These are phyloP conservation scores for Aspergillus campestris DNA, from an alignment of 495 filamentous ascomycete genomes.

Conservation along the genomic window DNA sequence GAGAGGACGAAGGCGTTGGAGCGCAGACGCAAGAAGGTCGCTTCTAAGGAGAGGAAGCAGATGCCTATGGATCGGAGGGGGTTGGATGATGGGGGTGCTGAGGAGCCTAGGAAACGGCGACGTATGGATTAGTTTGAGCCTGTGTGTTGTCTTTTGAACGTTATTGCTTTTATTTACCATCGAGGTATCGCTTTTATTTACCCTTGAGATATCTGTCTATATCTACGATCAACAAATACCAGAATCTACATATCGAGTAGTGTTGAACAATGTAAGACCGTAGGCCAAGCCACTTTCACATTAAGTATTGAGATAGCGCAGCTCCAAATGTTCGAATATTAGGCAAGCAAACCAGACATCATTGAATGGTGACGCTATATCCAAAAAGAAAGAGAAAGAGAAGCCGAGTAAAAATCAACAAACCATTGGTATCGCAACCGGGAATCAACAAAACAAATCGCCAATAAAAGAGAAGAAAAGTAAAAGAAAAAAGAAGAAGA, in stretches of 20 bases:
- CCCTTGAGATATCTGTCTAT: not conserved
- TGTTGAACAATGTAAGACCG: too few relatives aligned
- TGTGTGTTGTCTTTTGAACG: too few relatives aligned
- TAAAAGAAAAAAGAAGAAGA: slow-evolving; percentile 5
- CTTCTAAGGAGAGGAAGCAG: slow-evolving; percentile 69
- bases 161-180: not conserved
- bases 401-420: slow-evolving; percentile 8
- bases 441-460: slow-evolving; percentile 7
- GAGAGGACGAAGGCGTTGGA: slow-evolving; percentile 75
- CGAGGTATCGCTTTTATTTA: not conserved
- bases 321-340: not conserved
- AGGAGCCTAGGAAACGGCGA: slow-evolving; percentile 22
- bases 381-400: slow-evolving; percentile 6
- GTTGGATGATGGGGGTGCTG: slow-evolving; percentile 15
- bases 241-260: too few relatives aligned
- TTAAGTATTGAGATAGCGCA: not conserved
- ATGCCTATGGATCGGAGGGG: slow-evolving; percentile 61
- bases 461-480: slow-evolving; percentile 5
- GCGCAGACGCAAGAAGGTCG: slow-evolving; percentile 74
- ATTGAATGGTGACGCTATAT: slow-evolving; percentile 1
- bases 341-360: too few relatives aligned
- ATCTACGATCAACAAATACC: too few relatives aligned
- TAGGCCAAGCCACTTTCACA: too few relatives aligned
- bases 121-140: slow-evolving; percentile 18
- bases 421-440: slow-evolving; percentile 13